phyloP scores from a whole-genome alignment of 345 rosid species.

The Hibiscus tridactylites region DNA sequence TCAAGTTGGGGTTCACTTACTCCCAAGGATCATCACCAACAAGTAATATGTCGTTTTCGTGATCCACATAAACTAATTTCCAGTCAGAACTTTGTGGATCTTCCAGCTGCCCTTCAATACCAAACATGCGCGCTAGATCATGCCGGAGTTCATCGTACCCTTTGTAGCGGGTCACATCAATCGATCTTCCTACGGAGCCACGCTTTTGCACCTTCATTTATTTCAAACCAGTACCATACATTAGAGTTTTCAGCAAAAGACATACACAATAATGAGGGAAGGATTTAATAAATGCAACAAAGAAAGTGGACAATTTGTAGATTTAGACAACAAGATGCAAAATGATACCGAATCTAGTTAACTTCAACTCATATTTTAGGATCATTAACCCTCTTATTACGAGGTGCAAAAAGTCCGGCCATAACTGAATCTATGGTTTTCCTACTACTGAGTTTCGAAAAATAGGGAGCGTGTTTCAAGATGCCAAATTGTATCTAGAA shows the following conservation, averaged over 20 bases:
- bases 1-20: conserved; percentile 41
- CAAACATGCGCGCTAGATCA: conserved; percentile 92
- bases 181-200: conserved; percentile 94
- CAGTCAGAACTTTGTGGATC: conserved; percentile 87
- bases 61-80: conserved; percentile 91
- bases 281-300: background rate
- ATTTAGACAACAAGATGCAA: too few relatives aligned
- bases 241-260: background rate
- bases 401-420: background rate
- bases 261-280: background rate
- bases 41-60: conserved; percentile 84
- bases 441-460: background rate
- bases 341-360: background rate
- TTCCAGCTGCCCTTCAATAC: conserved; percentile 87
- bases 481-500: background rate
- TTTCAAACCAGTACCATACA: background rate
- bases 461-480: background rate
- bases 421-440: background rate
- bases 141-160: conserved; percentile 75
- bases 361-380: background rate
- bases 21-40: conserved; percentile 99
- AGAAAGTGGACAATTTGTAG: too few relatives aligned
- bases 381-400: background rate
- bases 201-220: conserved; percentile 82
- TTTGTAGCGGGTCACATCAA: conserved; percentile 77